Base-by-base conservation (phyloP, 1,284 basidiomycete genomes). In the Ustilago shanxiensis region DNA sequence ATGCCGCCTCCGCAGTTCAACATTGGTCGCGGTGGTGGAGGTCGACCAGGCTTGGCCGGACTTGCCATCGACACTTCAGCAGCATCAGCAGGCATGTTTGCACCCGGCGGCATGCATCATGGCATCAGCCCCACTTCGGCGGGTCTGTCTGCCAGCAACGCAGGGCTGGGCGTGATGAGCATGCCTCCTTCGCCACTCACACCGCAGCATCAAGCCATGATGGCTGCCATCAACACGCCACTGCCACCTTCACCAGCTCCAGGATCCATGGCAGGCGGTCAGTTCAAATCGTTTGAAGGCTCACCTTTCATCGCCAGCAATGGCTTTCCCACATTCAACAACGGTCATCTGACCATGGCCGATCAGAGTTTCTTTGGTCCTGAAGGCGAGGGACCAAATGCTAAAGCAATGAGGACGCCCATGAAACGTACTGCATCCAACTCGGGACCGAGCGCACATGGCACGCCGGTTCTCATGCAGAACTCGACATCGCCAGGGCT, bases 201-300 rank as follows among this genome's bases (percentile, higher is more conserved):
- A 24, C 77, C 69, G 7, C 69, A 76, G 47, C 77, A 76, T 24
- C 72, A 79, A 50, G 68, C 70, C n/a, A 80, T 82, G 72, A 66
- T 76, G 58, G 66, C 75, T 2, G 80, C 80, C 26, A 77, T 82
- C 66, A 82, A 81, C 41, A 82, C 77, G 29, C 80, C 79, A n/a
- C 52, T 82, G 2, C 80, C 80, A 4, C 80, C 80, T 10, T 81
- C 79, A 13, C 80, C 80, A 13, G 79, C 79, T 24, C 72, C 65
- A n/a, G 71, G 71, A 10, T 28, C 61, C 5, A 49, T 73, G 54
- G 44, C 37, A 2, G 57, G 58, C 14, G 70, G 70, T 1, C 67
- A 78, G 49, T 75, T 69, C 55, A 72, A 68, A 41, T 35, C 62
- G n/a, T 73, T 71, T 31, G 60, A 66, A 9, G 47, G 62, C 20